Conservation (phyloP, 2,329 filamentous ascomycete genomes). For the Chaetomiaceae sp. region DNA sequence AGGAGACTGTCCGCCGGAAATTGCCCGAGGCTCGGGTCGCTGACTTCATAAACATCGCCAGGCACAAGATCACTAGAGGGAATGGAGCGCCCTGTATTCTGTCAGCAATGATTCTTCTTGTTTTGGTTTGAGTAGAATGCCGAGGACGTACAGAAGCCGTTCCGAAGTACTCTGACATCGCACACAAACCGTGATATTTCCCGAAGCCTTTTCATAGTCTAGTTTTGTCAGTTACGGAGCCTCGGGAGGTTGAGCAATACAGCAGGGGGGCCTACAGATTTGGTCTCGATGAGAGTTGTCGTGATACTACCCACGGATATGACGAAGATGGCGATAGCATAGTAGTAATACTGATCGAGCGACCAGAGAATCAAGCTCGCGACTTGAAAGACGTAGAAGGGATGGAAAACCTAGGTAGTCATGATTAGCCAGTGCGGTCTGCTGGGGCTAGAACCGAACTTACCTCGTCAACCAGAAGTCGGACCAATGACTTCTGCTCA, state of each 20-base stretch:
- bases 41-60: conserved; percentile 94
- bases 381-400: conserved; percentile 97
- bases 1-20: conserved; percentile 91
- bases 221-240: conserved; percentile 2
- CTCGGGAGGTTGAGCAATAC: no score
- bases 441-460: no score
- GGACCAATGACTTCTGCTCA: conserved; percentile 76
- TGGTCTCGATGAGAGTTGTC: conserved; percentile 85
- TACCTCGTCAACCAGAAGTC: conserved; percentile 85
- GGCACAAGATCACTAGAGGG: conserved; percentile 85
- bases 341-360: conserved; percentile 95
- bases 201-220: conserved; percentile 84
- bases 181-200: conserved; percentile 95
- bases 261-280: conserved; percentile 51
- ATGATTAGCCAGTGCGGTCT: neutral
- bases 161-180: conserved; percentile 86
- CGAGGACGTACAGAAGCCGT: conserved; percentile 75
- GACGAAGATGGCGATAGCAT: conserved; percentile 87
- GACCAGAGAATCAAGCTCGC: conserved; percentile 94
- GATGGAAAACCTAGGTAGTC: conserved; percentile 72
- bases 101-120: no score
- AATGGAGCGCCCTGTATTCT: conserved; percentile 63
- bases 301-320: conserved; percentile 92
- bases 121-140: neutral
- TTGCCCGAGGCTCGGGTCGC: conserved; percentile 81